Conservation (phyloP, 345 rosid genomes). For the Leavenworthia alabamica region DNA sequence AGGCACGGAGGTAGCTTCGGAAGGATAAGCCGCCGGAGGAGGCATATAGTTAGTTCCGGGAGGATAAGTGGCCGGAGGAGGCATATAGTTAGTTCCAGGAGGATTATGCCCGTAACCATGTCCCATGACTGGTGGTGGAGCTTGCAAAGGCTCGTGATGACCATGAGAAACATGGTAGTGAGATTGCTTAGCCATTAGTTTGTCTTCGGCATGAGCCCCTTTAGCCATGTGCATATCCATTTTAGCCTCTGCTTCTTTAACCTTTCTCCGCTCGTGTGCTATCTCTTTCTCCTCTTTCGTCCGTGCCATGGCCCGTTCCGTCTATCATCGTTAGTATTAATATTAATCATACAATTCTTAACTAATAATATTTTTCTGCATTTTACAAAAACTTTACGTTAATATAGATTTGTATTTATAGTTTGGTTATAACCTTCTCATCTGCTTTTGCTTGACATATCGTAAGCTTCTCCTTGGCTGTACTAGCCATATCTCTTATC, state of each 20-base stretch:
- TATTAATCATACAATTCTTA: neutral
- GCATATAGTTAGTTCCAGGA: neutral
- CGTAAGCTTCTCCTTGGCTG: constrained; percentile 48
- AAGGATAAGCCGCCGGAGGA: neutral
- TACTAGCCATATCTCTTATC: constrained; percentile 51
- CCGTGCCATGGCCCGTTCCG: constrained; percentile 42
- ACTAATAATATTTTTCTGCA: neutral
- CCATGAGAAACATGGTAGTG: constrained; percentile 19
- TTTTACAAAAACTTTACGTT: neutral
- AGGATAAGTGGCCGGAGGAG: constrained; percentile 5
- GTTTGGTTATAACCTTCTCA: constrained; percentile 35
- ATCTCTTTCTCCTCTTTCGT: constrained; percentile 50
- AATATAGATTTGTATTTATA: neutral
- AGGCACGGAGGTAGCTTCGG: neutral
- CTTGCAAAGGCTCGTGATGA: neutral
- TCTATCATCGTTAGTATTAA: neutral
- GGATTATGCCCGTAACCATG: constrained; percentile 12
- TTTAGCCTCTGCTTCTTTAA: constrained; percentile 58
- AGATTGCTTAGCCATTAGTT: constrained; percentile 29
- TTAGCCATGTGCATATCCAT: constrained; percentile 66
- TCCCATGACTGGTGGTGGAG: constrained; percentile 10
- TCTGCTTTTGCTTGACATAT: constrained; percentile 46
- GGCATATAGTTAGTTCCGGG: neutral
- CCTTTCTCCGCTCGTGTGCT: constrained; percentile 49
- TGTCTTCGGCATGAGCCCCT: constrained; percentile 41